Percentiles rank a stretch among this genome's conserved stretches.
Conservation (phyloP, 164 flowering plant genomes). For the Annona cherimola region DNA sequence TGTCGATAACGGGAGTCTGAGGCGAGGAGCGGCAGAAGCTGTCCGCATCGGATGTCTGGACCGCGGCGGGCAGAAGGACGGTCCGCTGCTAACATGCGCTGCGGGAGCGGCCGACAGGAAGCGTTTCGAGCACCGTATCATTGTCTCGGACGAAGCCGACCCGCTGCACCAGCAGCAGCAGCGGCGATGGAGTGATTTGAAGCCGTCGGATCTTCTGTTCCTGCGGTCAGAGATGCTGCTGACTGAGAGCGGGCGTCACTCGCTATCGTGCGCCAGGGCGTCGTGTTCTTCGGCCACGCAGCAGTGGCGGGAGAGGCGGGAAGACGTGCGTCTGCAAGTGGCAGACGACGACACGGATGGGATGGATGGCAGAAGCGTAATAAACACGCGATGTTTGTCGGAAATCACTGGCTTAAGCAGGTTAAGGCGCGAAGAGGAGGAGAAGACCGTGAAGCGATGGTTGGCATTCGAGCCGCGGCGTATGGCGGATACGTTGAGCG, state of each 20-base stretch:
- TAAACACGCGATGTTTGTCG: conserved; percentile 65
- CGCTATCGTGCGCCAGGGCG: conserved; percentile 13
- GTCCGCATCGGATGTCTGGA: conserved; percentile 42
- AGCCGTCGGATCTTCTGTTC: conserved; percentile 62
- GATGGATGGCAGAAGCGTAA: conserved; percentile 49
- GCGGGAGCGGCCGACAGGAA: conserved; percentile 11
- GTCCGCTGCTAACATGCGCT: conserved; percentile 28
- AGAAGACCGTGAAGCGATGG: conserved; percentile 9
- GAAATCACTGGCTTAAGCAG: conserved; percentile 76
- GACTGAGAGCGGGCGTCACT: conserved; percentile 32
- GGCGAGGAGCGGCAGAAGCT: conserved; percentile 4
- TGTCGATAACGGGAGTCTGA: conserved; percentile 24
- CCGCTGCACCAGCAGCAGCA: not conserved
- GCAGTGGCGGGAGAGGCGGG: not conserved
- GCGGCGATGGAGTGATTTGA: conserved; percentile 74
- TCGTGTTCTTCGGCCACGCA: conserved; percentile 9
- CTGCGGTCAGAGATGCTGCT: conserved; percentile 70
- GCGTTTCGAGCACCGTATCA: conserved; percentile 66
- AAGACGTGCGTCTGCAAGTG: not conserved
- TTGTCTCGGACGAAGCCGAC: conserved; percentile 27
- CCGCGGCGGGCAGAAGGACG: conserved; percentile 51
- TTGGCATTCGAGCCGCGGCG: not conserved
- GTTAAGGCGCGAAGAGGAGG: conserved; percentile 19
- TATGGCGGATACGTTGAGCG: not conserved
- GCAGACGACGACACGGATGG: conserved; percentile 9